These are phyloP conservation scores for Russula virescens DNA, from an alignment of 768 basidiomycete species.

Conservation along the genomic window DNA sequence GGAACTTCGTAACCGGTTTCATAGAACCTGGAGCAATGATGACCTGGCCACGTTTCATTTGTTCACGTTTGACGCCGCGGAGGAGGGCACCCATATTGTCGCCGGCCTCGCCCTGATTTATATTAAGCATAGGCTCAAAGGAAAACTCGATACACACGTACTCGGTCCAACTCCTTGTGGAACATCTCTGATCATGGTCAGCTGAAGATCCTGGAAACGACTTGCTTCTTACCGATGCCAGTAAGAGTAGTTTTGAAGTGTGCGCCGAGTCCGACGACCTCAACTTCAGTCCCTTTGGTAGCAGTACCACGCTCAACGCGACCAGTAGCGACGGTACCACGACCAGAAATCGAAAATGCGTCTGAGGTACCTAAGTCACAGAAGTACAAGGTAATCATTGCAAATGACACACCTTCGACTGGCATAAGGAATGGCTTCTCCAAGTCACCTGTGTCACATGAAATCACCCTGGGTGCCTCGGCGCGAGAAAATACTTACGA, in stretches of 20 bases:
- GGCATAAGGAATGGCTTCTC: constrained; percentile 98
- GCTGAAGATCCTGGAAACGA: neutral
- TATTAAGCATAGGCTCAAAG: neutral
- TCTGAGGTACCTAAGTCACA: constrained; percentile 39
- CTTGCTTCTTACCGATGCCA: constrained; percentile 64
- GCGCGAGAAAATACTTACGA: constrained; percentile 46
- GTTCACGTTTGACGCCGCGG: constrained; percentile 95
- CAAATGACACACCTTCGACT: constrained; percentile 58
- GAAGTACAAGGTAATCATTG: neutral
- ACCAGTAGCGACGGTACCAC: constrained; percentile 96
- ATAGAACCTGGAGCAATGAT: constrained; percentile 85
- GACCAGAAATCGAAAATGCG: constrained; percentile 95
- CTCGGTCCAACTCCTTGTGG: constrained; percentile 97
- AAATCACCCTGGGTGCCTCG: neutral
- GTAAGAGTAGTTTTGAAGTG: constrained; percentile 89
- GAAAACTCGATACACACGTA: constrained; percentile 30
- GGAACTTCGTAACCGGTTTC: constrained; percentile 92
- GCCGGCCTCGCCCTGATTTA: constrained; percentile 80
- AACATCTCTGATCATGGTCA: constrained; percentile 74
- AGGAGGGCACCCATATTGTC: constrained; percentile 99
- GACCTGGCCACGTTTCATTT: constrained; percentile 89
- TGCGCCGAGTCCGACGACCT: constrained; percentile 81
- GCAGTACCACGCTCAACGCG: constrained; percentile 91
- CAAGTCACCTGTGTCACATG: constrained; percentile 64
- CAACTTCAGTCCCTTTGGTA: constrained; percentile 88